phyloP scores from a whole-genome alignment of 2,329 filamentous ascomycete genomes.

The Pseudopithomyces maydicus region DNA sequence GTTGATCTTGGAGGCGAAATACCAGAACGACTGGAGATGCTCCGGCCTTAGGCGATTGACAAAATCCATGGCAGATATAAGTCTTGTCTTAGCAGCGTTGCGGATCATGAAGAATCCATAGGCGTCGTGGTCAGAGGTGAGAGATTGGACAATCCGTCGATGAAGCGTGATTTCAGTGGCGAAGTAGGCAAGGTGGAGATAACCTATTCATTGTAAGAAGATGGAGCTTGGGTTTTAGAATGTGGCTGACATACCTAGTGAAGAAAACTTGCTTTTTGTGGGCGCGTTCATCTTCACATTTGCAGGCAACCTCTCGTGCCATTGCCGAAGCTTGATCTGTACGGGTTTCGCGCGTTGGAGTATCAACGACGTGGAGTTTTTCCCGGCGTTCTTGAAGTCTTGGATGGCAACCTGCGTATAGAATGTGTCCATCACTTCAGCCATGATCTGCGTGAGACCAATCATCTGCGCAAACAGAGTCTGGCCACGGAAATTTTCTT shows the following conservation, averaged over 20 bases:
- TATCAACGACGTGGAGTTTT: slow-evolving; percentile 73
- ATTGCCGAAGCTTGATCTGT: slow-evolving; percentile 80
- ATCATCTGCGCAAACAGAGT: slow-evolving; percentile 78
- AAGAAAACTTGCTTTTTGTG: slow-evolving; percentile 49
- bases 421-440: slow-evolving; percentile 82
- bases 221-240: background rate
- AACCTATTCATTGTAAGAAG: slow-evolving; percentile 47
- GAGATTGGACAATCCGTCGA: slow-evolving; percentile 83
- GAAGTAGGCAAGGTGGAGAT: slow-evolving; percentile 90
- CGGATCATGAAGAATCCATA: slow-evolving; percentile 93
- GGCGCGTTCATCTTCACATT: slow-evolving; percentile 67
- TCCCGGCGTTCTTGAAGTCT: slow-evolving; percentile 67
- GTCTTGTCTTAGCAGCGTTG: slow-evolving; percentile 87
- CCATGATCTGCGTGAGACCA: slow-evolving; percentile 73
- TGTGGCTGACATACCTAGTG: slow-evolving; percentile 40
- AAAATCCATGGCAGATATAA: slow-evolving; percentile 97
- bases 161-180: slow-evolving; percentile 93
- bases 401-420: slow-evolving; percentile 80
- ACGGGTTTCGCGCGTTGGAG: slow-evolving; percentile 79
- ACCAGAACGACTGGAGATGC: slow-evolving; percentile 92
- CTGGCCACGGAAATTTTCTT: slow-evolving; percentile 69
- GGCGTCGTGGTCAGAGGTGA: slow-evolving; percentile 66
- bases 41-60: slow-evolving; percentile 87
- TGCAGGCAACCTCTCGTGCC: slow-evolving; percentile 73
- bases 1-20: slow-evolving; percentile 84